Evolutionary conservation across 768 basidiomycete genomes (phyloP).

Genomic region (Pleurotus ostreatus): DNA sequence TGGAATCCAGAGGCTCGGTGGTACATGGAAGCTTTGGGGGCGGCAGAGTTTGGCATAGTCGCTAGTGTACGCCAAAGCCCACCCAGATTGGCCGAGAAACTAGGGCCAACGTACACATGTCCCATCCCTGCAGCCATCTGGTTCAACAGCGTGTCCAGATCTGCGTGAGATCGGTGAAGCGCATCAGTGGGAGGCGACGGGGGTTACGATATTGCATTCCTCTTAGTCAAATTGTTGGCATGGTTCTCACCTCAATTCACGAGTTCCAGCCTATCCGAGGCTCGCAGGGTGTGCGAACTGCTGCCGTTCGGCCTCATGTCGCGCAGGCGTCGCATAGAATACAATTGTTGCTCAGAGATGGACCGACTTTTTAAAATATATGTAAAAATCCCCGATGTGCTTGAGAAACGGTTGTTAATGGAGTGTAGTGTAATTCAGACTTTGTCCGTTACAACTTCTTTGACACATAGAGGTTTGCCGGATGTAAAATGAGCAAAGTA

Average conservation of each 20-base stretch:
- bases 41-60: no score
- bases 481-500: no score
- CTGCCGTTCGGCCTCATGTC: background rate
- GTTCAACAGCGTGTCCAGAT: conserved; percentile 1
- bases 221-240: conserved; percentile 7
- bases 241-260: background rate
- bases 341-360: background rate
- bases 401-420: no score
- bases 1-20: no score
- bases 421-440: no score
- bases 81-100: no score
- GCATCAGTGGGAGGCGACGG: background rate
- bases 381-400: background rate
- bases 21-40: no score
- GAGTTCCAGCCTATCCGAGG: background rate
- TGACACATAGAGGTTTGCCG: no score
- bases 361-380: background rate
- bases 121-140: conserved; percentile 4
- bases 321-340: background rate
- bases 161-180: background rate
- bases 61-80: no score
- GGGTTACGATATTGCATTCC: no score
- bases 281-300: background rate
- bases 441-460: no score
- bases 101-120: background rate